These are phyloP conservation scores for Hermanozyma aechmeae DNA, from an alignment of 805 yeast genomes.

Conservation along the genomic window DNA sequence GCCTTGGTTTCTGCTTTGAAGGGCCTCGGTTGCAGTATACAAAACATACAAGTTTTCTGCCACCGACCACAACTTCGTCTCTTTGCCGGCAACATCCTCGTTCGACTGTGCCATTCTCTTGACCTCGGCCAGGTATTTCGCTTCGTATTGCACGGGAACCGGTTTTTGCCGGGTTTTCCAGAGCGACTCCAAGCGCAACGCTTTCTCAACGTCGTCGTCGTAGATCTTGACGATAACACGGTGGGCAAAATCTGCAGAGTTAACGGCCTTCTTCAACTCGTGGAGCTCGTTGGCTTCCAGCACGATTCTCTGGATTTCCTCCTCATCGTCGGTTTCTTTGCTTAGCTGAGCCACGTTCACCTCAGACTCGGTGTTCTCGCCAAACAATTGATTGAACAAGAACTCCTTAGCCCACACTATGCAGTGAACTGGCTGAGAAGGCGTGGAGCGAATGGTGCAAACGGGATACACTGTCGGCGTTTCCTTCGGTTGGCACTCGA, in stretches of 20 bases:
- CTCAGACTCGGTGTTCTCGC: conserved; percentile 28
- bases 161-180: conserved; percentile 76
- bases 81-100: conserved; percentile 12
- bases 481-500: conserved; percentile 81
- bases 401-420: conserved; percentile 97
- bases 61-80: conserved; percentile 50
- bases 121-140: conserved; percentile 7
- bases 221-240: conserved; percentile 55
- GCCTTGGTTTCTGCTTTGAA: conserved; percentile 40
- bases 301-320: conserved; percentile 54
- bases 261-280: conserved; percentile 18
- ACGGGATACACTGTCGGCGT: conserved; percentile 91
- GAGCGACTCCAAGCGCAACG: conserved; percentile 59
- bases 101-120: conserved; percentile 10
- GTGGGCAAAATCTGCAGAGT: conserved; percentile 12
- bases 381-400: conserved; percentile 72
- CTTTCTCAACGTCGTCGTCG: conserved; percentile 66
- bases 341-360: conserved; percentile 14
- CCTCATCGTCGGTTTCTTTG: conserved; percentile 52
- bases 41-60: conserved; percentile 58
- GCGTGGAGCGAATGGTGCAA: conserved; percentile 94
- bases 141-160: conserved; percentile 39
- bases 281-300: conserved; percentile 61
- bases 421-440: conserved; percentile 92
- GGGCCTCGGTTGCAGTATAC: conserved; percentile 32